Conservation (phyloP, 495 filamentous ascomycete genomes). For the Hypoxylon intermedium region DNA sequence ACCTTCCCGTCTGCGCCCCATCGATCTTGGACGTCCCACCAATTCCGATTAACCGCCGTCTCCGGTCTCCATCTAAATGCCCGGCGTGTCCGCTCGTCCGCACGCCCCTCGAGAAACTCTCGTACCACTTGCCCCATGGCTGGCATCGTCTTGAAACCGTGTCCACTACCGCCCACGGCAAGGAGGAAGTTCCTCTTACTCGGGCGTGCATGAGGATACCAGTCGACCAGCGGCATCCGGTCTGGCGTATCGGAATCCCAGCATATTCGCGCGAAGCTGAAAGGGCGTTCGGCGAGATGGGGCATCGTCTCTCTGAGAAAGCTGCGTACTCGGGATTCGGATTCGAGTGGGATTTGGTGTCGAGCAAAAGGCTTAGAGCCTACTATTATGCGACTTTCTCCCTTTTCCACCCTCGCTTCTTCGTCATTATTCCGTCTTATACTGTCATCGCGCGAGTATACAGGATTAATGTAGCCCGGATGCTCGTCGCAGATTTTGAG, state of each 20-base stretch:
- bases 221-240: constrained; percentile 58
- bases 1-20: constrained; percentile 53
- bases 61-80: constrained; percentile 62
- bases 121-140: constrained; percentile 56
- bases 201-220: constrained; percentile 42
- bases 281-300: constrained; percentile 54
- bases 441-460: constrained; percentile 3
- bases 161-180: constrained; percentile 59
- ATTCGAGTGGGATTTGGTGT: constrained; percentile 56
- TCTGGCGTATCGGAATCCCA: constrained; percentile 63
- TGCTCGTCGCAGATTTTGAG: constrained; percentile 66
- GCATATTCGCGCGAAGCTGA: constrained; percentile 60
- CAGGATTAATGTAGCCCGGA: constrained; percentile 61
- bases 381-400: constrained; percentile 21
- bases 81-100: constrained; percentile 48
- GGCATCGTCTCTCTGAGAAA: constrained; percentile 61
- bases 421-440: background rate
- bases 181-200: constrained; percentile 52
- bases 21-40: constrained; percentile 57
- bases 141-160: constrained; percentile 60
- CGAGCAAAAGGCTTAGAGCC: constrained; percentile 55
- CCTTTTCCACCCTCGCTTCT: background rate
- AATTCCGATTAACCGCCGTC: constrained; percentile 54
- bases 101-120: constrained; percentile 53
- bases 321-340: constrained; percentile 49